Evolutionary conservation across 257 asterid species (phyloP), one percentile per base, ranked within the genome.

Genomic region (Solanum pinnatisectum): DNA sequence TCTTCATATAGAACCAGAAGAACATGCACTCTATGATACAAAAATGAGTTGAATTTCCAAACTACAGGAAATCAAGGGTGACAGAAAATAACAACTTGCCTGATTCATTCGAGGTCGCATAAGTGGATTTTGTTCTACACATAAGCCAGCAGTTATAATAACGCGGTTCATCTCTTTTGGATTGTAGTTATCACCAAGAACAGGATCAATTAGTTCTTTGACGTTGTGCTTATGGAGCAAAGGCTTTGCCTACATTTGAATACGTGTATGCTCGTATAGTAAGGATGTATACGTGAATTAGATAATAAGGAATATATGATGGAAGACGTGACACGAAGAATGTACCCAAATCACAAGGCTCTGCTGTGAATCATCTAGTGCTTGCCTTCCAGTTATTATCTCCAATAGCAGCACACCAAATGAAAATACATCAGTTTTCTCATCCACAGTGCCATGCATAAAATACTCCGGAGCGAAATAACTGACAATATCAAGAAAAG

Each of bases 401-500:
- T 95, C 98, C 89, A 95, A 86, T 52, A 95, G 95, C 37, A 95
- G 91, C 33, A 95, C 98, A 8, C 98, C 98, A 5, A 95, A 95
- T 35, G 98, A 89, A 90, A 89, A 94, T 25, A 95, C 94, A n/a
- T 95, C 98, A 7, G 95, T 95, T 90, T 93, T 95, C 92, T 95
- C 98, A 87, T 95, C 96, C 20, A 95, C 94, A 8, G 93, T 89
- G 36, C 98, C 98, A 63, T 94, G 91, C 96, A 94, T 93, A 88
- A 94, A 95, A 90, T 95, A 94, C 86, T 95, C 98, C 1, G 98
- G 98, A 87, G 98, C 98, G 84, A 95, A 93, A 87, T 95, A 95
- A 88, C 98, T 95, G 88, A 85, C 32, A 37, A 46, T 12, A 40
- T 83, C 77, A 60, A 36, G 52, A 65, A 5, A 30, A 82, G 20